These are phyloP conservation scores for Chytriomyces sp. DNA, from an alignment of 192 early-diverging fungal genomes.

Conservation along the genomic window DNA sequence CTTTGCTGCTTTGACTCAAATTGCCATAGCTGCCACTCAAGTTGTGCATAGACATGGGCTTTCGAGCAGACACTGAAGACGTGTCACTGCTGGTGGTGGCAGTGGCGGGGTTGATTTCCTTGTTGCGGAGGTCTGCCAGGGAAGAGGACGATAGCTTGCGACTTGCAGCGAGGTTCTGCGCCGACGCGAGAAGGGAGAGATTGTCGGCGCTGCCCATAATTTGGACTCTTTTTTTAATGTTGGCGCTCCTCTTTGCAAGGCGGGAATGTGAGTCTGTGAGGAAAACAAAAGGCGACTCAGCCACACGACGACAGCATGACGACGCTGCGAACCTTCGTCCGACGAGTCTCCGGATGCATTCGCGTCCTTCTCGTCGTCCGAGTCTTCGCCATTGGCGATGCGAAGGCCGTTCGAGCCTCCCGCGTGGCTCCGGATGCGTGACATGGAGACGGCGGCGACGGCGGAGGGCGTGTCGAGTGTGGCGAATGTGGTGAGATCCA, in stretches of 20 bases:
- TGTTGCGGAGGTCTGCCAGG: not conserved
- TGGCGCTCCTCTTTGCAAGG: not conserved
- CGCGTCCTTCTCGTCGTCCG: not conserved
- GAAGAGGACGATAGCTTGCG: not conserved
- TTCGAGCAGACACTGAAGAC: not conserved
- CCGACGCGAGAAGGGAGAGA: not conserved
- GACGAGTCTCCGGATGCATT: no score
- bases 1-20: constrained; percentile 8
- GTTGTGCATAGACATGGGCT: not conserved
- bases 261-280: not conserved
- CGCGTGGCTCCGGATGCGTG: not conserved
- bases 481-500: constrained; percentile 4
- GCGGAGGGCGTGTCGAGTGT: constrained; percentile 10
- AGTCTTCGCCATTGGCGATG: constrained; percentile 4
- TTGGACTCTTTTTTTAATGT: constrained; percentile 8
- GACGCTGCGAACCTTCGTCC: no score
- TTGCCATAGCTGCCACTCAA: not conserved
- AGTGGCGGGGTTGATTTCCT: not conserved
- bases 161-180: not conserved
- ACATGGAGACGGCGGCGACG: constrained; percentile 31
- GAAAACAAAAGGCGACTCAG: no score
- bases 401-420: not conserved
- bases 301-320: no score
- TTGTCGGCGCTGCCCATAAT: constrained; percentile 10
- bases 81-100: no score